Evolutionary conservation across 805 yeast genomes (phyloP).

Genomic region (Wickerhamiella sorbophila): DNA sequence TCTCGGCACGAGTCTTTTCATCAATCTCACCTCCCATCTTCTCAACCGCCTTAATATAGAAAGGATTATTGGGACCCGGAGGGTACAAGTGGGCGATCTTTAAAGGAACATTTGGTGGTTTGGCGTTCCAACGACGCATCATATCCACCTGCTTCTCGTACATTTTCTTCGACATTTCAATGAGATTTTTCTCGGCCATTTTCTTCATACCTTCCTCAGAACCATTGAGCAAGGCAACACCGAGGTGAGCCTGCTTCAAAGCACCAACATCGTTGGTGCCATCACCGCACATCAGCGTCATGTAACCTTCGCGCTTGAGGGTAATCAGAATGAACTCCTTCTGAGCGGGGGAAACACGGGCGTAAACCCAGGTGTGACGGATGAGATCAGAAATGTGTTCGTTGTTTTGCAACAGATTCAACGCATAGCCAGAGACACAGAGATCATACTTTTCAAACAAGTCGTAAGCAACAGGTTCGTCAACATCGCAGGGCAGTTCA

Average conservation of each 20-base stretch:
- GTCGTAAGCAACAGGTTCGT: slow-evolving; percentile 39
- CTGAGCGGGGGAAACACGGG: slow-evolving; percentile 93
- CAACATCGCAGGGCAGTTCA: slow-evolving; percentile 50
- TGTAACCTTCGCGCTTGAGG: slow-evolving; percentile 76
- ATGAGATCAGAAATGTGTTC: slow-evolving; percentile 57
- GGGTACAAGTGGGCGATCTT: slow-evolving; percentile 91
- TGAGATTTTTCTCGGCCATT: slow-evolving; percentile 63
- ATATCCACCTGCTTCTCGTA: slow-evolving; percentile 76
- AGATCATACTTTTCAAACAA: slow-evolving; percentile 61
- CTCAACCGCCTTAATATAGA: slow-evolving; percentile 74
- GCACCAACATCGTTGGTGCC: slow-evolving; percentile 99
- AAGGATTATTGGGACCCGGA: slow-evolving; percentile 86
- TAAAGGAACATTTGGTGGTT: slow-evolving; percentile 66
- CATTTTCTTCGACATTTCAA: slow-evolving; percentile 46
- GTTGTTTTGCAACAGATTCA: slow-evolving; percentile 37
- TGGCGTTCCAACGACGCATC: slow-evolving; percentile 60
- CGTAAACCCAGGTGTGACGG: slow-evolving; percentile 90
- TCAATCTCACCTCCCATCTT: slow-evolving; percentile 66
- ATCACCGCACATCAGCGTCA: slow-evolving; percentile 97
- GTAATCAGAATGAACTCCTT: slow-evolving; percentile 81
- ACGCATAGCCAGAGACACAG: slow-evolving; percentile 88
- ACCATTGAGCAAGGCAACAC: slow-evolving; percentile 95
- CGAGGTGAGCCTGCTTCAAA: slow-evolving; percentile 93
- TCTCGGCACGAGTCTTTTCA: slow-evolving; percentile 33
- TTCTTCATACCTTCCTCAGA: slow-evolving; percentile 88